Evolutionary conservation across 257 asterid genomes (phyloP), one percentile per base, ranked within the genome.

Genomic region (Solanum appendiculatum): DNA sequence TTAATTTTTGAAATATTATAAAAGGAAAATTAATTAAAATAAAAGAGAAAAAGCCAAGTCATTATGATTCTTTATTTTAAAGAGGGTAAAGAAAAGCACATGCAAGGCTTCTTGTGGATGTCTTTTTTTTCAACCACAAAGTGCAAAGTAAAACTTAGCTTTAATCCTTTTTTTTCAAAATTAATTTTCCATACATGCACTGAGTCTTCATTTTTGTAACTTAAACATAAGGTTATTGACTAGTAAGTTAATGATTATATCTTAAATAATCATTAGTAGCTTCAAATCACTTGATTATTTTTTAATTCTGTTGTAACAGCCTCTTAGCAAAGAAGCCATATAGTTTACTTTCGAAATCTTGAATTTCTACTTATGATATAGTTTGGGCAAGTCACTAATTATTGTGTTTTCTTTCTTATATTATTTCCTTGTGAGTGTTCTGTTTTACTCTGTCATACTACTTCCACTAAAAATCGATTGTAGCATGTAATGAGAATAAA

Each of bases 101-200:
- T 90, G 87, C 87, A 5, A 82, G 74, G 36, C 77, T 86, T 68
- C 85, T 83, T 81, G 86, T 84, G 13, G 34, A 31, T 86, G 91
- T 90, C 91, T 86, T 91, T 85, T 85, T 91, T 46, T 86, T 86
- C 86, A 58, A 82, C 70, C 88, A 74, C 36, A 70, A 68, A 89
- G 86, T 63, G 77, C 73, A 83, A 44, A 87, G 87, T 73, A 68
- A 68, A 87, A 36, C 84, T 85, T 86, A 25, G 18, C 37, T 27
- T 58, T 48, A 48, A 34, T 70, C 34, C 20, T 11, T 6, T 16
- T 18, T 18, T 80, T 48, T 16, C 78, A 27, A 25, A 46, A 48
- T 31, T 48, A 48, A 31, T 31, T 51, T 46, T 31, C 29, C 85
- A 80, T 80, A 29, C 85, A 80, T 46, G 85, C 60, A 46, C 27